These are phyloP conservation scores for Cutaneotrichosporon dermatis DNA, from an alignment of 1,284 basidiomycete genomes.

Conservation along the genomic window DNA sequence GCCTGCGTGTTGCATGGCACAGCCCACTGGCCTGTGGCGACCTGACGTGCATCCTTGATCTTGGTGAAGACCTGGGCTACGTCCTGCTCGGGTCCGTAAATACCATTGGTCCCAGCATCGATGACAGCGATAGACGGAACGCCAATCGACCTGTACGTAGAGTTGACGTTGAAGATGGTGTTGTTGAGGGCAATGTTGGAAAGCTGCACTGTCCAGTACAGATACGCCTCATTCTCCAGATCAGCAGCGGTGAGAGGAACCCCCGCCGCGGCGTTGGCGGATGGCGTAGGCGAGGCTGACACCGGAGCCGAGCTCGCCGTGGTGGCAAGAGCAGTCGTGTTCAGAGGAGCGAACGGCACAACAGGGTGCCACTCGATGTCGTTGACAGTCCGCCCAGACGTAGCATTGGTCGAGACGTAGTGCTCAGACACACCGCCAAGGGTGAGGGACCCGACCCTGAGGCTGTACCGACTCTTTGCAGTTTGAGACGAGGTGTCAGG, in stretches of 20 bases:
- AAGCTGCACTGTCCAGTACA: conserved; percentile 73
- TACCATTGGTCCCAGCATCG: conserved; percentile 71
- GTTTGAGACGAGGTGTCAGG: neutral
- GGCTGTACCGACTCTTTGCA: conserved; percentile 19
- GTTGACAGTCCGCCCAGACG: conserved; percentile 21
- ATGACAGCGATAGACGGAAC: conserved; percentile 66
- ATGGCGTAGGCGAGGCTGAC: neutral
- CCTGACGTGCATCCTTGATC: conserved; percentile 65
- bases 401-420: conserved; percentile 25
- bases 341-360: conserved; percentile 31
- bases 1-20: conserved; percentile 68
- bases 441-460: conserved; percentile 29
- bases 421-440: conserved; percentile 38
- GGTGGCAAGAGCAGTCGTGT: neutral
- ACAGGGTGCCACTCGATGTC: conserved; percentile 43
- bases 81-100: conserved; percentile 76
- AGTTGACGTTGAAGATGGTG: conserved; percentile 56
- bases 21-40: conserved; percentile 68
- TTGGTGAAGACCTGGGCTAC: conserved; percentile 63
- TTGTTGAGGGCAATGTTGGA: conserved; percentile 62
- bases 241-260: conserved; percentile 3
- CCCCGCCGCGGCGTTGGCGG: neutral
- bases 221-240: conserved; percentile 53
- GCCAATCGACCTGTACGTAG: conserved; percentile 62
- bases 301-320: too few relatives aligned